Evolutionary conservation across 2,329 filamentous ascomycete species (phyloP).

Genomic region (Exophiala alcalophila): DNA sequence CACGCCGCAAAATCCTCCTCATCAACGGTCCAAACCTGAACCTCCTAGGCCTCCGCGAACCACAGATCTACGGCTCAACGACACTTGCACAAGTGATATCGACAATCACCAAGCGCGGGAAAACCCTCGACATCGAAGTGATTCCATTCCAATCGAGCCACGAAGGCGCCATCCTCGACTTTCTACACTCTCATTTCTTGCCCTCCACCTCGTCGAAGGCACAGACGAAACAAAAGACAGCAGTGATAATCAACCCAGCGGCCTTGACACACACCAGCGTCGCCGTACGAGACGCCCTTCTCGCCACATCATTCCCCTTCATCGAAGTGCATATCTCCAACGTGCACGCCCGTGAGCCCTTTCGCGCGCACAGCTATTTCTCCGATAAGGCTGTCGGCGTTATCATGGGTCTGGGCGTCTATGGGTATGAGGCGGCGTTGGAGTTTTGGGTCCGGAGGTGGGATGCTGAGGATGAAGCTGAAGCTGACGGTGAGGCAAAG

Average conservation of each 20-base stretch:
- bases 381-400: constrained; percentile 73
- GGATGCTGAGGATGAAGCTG: constrained; percentile 22
- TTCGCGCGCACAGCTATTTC: constrained; percentile 67
- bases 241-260: constrained; percentile 67
- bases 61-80: constrained; percentile 67
- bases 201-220: background rate
- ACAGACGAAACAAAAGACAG: constrained; percentile 6
- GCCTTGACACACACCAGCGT: constrained; percentile 75
- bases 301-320: constrained; percentile 68
- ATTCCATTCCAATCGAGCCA: constrained; percentile 71
- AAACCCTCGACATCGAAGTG: constrained; percentile 50
- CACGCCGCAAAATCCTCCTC: constrained; percentile 56
- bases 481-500: too few relatives aligned
- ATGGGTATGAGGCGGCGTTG: constrained; percentile 60
- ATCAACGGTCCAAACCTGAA: constrained; percentile 84
- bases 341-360: constrained; percentile 68
- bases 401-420: constrained; percentile 65
- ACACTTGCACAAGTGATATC: constrained; percentile 63
- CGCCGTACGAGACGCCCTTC: constrained; percentile 69
- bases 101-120: constrained; percentile 50
- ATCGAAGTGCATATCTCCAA: constrained; percentile 76
- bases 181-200: constrained; percentile 59
- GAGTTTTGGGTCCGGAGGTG: constrained; percentile 49
- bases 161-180: constrained; percentile 70
- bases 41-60: constrained; percentile 72